phyloP scores from a whole-genome alignment of 768 basidiomycete genomes.

The Phylloporus arenicola region DNA sequence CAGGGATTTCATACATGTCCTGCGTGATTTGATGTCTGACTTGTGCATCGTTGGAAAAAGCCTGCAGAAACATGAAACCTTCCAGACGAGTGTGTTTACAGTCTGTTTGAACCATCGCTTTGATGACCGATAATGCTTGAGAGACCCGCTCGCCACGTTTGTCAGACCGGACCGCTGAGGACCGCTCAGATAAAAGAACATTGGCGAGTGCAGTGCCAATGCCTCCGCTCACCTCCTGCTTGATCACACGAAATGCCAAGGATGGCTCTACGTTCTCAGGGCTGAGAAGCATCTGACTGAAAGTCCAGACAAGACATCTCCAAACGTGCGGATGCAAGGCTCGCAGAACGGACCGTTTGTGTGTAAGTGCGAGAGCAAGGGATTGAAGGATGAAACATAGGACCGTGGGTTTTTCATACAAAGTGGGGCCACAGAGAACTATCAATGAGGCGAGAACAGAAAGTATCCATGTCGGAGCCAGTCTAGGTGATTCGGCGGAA shows the following conservation, averaged over 20 bases:
- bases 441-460: conserved; percentile 43
- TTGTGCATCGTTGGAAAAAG: conserved; percentile 28
- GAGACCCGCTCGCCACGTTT: conserved; percentile 23
- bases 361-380: conserved; percentile 30
- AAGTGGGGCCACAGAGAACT: conserved; percentile 38
- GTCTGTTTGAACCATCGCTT: conserved; percentile 33
- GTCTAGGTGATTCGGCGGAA: conserved; percentile 15
- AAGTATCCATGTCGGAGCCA: conserved; percentile 41
- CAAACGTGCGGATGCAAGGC: conserved; percentile 43
- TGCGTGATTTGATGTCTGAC: conserved; percentile 3
- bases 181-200: conserved; percentile 30
- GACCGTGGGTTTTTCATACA: conserved; percentile 38
- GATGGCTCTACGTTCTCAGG: conserved; percentile 23
- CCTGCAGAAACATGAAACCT: conserved; percentile 32
- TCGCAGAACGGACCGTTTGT: conserved; percentile 33
- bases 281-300: conserved; percentile 34
- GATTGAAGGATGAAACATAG: conserved; percentile 36
- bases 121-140: conserved; percentile 35
- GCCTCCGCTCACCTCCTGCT: conserved; percentile 43
- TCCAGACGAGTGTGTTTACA: conserved; percentile 26
- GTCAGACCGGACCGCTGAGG: not conserved
- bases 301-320: conserved; percentile 55
- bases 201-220: conserved; percentile 39
- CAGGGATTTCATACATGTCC: conserved; percentile 21
- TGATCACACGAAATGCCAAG: conserved; percentile 39